These are phyloP conservation scores for Blastomyces percursus DNA, from an alignment of 2,329 filamentous ascomycete species.

Conservation along the genomic window DNA sequence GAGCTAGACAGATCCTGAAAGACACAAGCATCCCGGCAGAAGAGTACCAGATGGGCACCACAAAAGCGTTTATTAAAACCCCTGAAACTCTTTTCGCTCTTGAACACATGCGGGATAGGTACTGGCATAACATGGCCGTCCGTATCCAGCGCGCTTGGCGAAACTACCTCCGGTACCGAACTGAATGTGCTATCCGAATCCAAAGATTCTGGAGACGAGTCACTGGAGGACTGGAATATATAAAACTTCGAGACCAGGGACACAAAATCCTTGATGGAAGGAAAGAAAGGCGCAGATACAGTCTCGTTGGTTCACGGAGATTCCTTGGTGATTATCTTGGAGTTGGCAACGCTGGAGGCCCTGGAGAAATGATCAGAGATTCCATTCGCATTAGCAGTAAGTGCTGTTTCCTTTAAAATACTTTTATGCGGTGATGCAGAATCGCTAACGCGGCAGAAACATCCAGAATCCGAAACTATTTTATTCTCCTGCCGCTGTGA, in stretches of 20 bases:
- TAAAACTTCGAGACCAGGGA: constrained; percentile 78
- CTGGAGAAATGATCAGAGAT: constrained; percentile 68
- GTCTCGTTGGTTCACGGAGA: constrained; percentile 77
- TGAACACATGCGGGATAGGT: constrained; percentile 93
- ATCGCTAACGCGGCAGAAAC: background rate
- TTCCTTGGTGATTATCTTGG: constrained; percentile 95
- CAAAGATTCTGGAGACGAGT: constrained; percentile 94
- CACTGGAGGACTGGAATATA: constrained; percentile 76
- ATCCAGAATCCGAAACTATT: constrained; percentile 50
- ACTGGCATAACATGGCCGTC: constrained; percentile 99
- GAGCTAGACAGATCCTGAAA: constrained; percentile 84
- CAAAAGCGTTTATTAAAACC: constrained; percentile 96
- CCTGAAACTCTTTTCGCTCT: constrained; percentile 93
- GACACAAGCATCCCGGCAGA: constrained; percentile 92
- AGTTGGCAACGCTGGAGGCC: constrained; percentile 66
- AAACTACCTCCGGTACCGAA: constrained; percentile 85
- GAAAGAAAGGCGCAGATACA: constrained; percentile 86
- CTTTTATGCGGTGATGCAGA: background rate
- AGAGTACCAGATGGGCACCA: constrained; percentile 94
- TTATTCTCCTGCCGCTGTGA: constrained; percentile 90
- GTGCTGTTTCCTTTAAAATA: constrained; percentile 11
- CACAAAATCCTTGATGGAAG: constrained; percentile 69
- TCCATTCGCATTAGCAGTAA: constrained; percentile 59
- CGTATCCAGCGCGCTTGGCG: constrained; percentile 96
- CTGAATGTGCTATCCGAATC: constrained; percentile 85